A percentile compares a stretch with the other conserved stretches of the same genome.
Conservation (phyloP, 1,284 basidiomycete genomes). For the Takashimella koratensis region DNA sequence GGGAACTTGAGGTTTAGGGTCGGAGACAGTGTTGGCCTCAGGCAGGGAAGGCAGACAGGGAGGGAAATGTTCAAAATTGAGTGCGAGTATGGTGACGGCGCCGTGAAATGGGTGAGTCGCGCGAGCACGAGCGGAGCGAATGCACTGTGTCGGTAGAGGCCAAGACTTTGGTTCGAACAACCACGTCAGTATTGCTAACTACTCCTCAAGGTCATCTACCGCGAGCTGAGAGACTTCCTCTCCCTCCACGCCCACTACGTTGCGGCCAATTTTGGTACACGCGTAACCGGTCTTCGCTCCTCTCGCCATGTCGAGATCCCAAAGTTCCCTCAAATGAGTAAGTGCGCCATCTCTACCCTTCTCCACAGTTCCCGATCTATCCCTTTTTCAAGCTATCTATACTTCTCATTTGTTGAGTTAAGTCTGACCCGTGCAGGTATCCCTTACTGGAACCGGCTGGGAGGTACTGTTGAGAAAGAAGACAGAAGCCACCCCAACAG, state of each 20-base stretch:
- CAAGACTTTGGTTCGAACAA: not conserved
- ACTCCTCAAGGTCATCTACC: slow-evolving; percentile 69
- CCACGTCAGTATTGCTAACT: not conserved
- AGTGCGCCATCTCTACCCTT: not conserved
- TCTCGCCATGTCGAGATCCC: slow-evolving; percentile 70
- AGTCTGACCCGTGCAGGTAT: slow-evolving; percentile 59
- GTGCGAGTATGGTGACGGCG: slow-evolving; percentile 95
- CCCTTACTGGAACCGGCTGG: slow-evolving; percentile 70
- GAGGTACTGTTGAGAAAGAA: slow-evolving; percentile 9
- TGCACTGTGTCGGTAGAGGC: no score
- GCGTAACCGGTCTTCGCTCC: slow-evolving; percentile 53
- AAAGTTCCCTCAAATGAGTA: slow-evolving; percentile 80
- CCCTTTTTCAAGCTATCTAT: not conserved
- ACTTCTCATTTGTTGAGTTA: not conserved
- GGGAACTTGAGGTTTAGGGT: slow-evolving; percentile 48
- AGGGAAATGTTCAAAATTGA: slow-evolving; percentile 51
- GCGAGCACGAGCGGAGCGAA: no score
- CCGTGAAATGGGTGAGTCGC: slow-evolving; percentile 69
- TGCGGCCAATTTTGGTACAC: slow-evolving; percentile 65
- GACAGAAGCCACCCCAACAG: no score
- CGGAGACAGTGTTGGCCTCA: slow-evolving; percentile 42
- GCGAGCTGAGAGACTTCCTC: slow-evolving; percentile 88
- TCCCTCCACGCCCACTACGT: slow-evolving; percentile 88
- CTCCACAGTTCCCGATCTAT: not conserved
- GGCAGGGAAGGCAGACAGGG: slow-evolving; percentile 31